Base-by-base conservation (phyloP, 2,329 filamentous ascomycete species). In the Pseudocercospora fuligena region DNA sequence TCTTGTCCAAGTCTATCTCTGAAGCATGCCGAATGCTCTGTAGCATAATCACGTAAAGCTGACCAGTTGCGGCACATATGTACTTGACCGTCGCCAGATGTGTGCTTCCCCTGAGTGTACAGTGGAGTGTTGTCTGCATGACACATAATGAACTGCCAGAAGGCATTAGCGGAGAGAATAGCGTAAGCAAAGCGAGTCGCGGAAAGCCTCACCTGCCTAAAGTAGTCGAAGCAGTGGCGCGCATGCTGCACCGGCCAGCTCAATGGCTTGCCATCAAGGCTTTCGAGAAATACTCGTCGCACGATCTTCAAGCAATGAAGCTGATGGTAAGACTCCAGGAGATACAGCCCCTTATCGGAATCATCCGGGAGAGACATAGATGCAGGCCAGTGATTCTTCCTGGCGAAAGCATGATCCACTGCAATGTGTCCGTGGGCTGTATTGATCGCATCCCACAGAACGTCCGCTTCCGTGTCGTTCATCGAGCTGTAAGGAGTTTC, bases 241-340 rank as follows among this genome's bases (percentile, higher is more conserved):
- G 53, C 63, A 56, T 70, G 66, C 46, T 68, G 66, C 6, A 68
- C n/a, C 11, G 66, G 66, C 29, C 59, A 63, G 27, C 59, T 63
- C 53, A 68, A 56, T 12, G 53, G 43, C 14, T 47, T 40, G 53
- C 46, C 58, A 19, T 60, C 49, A 6, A 63, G 23, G 21, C 47
- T 57, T 47, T 68, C 58, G 36, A 65, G 58, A 21, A 68, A 65
- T 5, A 65, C 40, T 36, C 53, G 59, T 23, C 66, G 53, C 23
- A 65, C 63, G 33, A 68, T 68, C 29, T 63, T 68, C 33, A 70
- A 46, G 54, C 69, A 70, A 49, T 70, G 69, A 16, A 70, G 61
- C 31, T 65, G 61, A 57, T 70, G 69, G 14, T 70, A 69, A 14
- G 59, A 57, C 56, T 70, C 69, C n/a, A 70, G 60, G 3, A 66